Base-by-base conservation (phyloP, 2,329 filamentous ascomycete genomes). In the Ophiosphaerella herpotricha region DNA sequence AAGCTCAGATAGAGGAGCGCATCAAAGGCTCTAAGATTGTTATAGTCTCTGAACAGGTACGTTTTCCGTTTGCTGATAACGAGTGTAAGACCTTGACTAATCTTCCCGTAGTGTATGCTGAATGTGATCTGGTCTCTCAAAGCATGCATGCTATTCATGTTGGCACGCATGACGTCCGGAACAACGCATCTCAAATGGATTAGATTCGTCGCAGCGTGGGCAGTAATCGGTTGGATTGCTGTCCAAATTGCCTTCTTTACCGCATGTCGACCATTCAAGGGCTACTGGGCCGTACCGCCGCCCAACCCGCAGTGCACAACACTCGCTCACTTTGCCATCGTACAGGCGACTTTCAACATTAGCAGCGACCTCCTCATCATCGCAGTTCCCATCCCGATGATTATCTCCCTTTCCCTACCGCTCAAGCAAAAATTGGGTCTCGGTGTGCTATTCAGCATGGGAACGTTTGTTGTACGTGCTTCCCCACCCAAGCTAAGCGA, bases 351-450 rank as follows among this genome's bases (percentile, higher is more conserved):
- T 4, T 79, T 86, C 62, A 86, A 87, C 57, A 80, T 86, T 41
- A 78, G 80, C 2, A 84, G 82, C 23, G 84, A 86, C 55, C 33
- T 85, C 2, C 76, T 82, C 71, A 85, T 87, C 63, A 79, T 86
- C 24, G 61, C 76, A 3, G 79, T 86, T 16, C 82, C 83, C 1
- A 75, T 86, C 54, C 82, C 83, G 1, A 69, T 82, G 45, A 61
- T 86, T 23, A 56, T 80, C 9, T 75, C 75, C 23, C 77, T 83
- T 1, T 76, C 78, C 39, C 72, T 86, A 2, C 71, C 76, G 5
- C 35, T 73, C 1, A 80, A 77, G 62, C 78, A 82, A 60, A 86
- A 85, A 66, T 45, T 78, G 0, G 74, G 83, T 1, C 75, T 86
- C 1, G 61, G 74, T n/a, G 54, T 73, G 23, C 69, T 83, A 29